phyloP scores from a whole-genome alignment of 352 stramenopile genomes.

The Thraustochytrium sp. region DNA sequence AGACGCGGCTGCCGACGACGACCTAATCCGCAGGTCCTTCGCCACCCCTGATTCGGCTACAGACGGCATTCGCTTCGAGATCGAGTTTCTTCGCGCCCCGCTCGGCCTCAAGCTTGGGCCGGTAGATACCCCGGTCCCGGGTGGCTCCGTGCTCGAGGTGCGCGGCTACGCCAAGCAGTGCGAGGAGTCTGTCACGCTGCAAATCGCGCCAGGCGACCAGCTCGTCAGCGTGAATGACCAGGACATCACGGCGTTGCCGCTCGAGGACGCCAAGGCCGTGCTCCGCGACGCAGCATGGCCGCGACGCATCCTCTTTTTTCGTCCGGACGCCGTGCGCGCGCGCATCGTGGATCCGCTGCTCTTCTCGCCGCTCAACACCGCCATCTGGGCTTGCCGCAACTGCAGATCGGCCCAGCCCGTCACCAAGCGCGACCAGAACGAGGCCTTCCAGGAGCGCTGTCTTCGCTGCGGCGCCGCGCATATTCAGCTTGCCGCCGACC shows the following conservation, averaged over 20 bases:
- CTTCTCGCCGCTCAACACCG: background rate
- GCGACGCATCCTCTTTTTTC: background rate
- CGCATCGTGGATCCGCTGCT: background rate
- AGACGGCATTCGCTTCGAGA: background rate
- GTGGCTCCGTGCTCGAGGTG: background rate
- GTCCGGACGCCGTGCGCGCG: background rate
- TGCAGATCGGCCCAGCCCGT: constrained; percentile 6
- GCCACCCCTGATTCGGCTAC: background rate
- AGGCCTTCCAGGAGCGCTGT: background rate
- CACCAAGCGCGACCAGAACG: background rate
- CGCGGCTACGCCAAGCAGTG: constrained; percentile 13
- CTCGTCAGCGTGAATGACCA: background rate
- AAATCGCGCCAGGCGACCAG: background rate
- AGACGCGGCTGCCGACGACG: no score
- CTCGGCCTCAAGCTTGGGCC: constrained; percentile 31
- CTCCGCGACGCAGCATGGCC: constrained; percentile 4
- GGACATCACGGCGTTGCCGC: background rate
- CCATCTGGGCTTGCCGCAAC: constrained; percentile 17
- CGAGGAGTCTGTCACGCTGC: background rate
- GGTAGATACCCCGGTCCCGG: no score
- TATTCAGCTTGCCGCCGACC: background rate
- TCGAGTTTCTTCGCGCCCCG: background rate
- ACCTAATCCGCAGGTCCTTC: no score
- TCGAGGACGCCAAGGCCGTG: background rate
- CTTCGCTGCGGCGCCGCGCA: background rate